A percentile compares a stretch with the other conserved stretches of the same genome.
These are phyloP conservation scores for Ammopiptanthus mongolicus DNA, from an alignment of 306 rosid genomes.

Conservation along the genomic window DNA sequence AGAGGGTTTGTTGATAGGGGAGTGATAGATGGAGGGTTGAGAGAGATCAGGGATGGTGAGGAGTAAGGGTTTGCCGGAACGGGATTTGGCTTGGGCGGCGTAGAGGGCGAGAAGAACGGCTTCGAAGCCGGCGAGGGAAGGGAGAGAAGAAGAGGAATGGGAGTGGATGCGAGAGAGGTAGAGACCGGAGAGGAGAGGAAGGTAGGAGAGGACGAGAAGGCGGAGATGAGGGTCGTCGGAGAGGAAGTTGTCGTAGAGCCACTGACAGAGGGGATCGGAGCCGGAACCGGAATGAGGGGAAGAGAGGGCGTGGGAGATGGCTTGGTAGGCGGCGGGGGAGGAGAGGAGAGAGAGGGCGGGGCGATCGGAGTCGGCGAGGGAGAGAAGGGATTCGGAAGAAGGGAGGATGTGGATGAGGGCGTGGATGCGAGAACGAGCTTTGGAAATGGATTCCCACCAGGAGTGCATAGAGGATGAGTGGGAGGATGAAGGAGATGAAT, in stretches of 20 bases:
- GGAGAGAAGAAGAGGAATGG: constrained; percentile 20
- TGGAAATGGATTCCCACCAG: constrained; percentile 96
- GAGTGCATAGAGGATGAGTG: constrained; percentile 49
- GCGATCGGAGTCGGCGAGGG: constrained; percentile 94
- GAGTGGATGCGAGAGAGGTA: constrained; percentile 73
- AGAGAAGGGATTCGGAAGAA: constrained; percentile 31
- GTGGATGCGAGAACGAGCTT: constrained; percentile 87
- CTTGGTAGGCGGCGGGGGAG: constrained; percentile 46
- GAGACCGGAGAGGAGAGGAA: constrained; percentile 75
- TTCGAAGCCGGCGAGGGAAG: constrained; percentile 89
- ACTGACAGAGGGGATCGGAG: constrained; percentile 88
- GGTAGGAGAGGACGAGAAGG: constrained; percentile 79
- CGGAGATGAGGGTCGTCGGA: constrained; percentile 84
- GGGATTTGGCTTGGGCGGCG: constrained; percentile 71
- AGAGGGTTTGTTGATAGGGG: constrained; percentile 43
- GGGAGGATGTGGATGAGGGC: constrained; percentile 63
- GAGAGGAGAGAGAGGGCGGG: constrained; percentile 95
- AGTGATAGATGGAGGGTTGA: constrained; percentile 77
- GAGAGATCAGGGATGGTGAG: constrained; percentile 88
- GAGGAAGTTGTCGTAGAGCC: constrained; percentile 96
- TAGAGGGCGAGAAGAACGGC: constrained; percentile 87
- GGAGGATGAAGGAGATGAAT: neutral
- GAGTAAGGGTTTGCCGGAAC: constrained; percentile 73
- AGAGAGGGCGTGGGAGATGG: constrained; percentile 37
- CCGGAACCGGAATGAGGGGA: constrained; percentile 69